A percentile compares a stretch with the other conserved stretches of the same genome.
These are phyloP conservation scores for Dendrobium chrysotoxum DNA, from an alignment of 106 monocot species.

Conservation along the genomic window DNA sequence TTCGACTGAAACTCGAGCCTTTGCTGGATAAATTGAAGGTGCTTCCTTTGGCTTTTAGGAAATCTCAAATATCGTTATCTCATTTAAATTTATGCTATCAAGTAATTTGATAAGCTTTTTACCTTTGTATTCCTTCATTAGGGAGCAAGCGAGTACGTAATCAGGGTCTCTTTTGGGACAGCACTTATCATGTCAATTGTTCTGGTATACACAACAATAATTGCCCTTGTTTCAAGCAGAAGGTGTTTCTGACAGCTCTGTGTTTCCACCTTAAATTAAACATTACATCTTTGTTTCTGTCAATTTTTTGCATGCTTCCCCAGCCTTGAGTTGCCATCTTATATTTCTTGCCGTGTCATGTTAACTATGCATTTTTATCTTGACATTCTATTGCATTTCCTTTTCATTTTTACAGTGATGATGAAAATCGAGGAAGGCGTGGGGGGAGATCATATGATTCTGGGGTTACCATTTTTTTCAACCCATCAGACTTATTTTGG, in stretches of 20 bases:
- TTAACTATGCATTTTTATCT: neutral
- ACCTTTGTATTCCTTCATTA: constrained; percentile 18
- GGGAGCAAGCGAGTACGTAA: constrained; percentile 69
- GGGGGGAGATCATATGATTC: constrained; percentile 80
- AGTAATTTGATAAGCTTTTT: neutral
- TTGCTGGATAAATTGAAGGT: constrained; percentile 87
- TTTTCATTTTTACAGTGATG: constrained; percentile 48
- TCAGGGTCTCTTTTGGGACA: constrained; percentile 93
- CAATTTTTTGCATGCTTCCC: neutral
- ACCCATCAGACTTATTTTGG: constrained; percentile 93
- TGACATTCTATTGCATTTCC: neutral
- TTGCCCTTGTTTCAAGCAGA: constrained; percentile 82
- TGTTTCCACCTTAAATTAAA: neutral
- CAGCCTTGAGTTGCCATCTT: neutral
- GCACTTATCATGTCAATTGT: constrained; percentile 90
- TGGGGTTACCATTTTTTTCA: constrained; percentile 46
- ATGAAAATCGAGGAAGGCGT: constrained; percentile 88
- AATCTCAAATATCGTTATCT: neutral
- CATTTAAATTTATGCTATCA: neutral
- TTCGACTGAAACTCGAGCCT: constrained; percentile 89
- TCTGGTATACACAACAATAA: constrained; percentile 92
- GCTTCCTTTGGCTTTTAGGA: neutral
- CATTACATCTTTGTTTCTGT: neutral
- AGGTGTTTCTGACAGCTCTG: constrained; percentile 35
- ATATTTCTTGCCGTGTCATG: neutral